Base-by-base conservation (phyloP, 768 basidiomycete genomes). In the Kwoniella dendrophila region DNA sequence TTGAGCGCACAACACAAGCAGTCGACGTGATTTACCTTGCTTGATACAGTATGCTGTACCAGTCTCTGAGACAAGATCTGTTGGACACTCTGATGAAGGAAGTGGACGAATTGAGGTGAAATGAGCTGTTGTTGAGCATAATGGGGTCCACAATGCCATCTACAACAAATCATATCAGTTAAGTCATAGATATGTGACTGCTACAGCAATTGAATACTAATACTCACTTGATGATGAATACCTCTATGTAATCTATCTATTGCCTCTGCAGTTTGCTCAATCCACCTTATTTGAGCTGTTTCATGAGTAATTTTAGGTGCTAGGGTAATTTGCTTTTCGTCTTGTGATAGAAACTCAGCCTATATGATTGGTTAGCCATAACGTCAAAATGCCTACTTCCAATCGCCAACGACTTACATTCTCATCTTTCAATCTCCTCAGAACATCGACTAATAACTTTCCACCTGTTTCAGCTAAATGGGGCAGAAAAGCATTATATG, bases 401-500 rank as follows among this genome's bases (percentile, higher is more conserved):
- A 33, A 56, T 47, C 43, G 30, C 27, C 7, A 36, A 3, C 20
- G 32, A 59, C 81, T 57, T 66, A 88, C 88, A 62, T 74, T 85
- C 49, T 85, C 87, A 1, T 74, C 69, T 20, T 85, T 77, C 80
- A 92, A 85, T 30, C 84, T 82, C 41, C 88, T 83, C 12, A 95
- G 78, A 16, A 88, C 84, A 2, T 85, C 80, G 2, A 92, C 89
- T 20, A 96, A 81, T 1, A 92, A 79, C 33, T 83, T 79, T 0
- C 90, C 92, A 0, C 91, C 92, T 30, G 80, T 78, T 1, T 75
- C 70, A 0, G 87, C 90, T 16, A 95, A 82, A 0, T 66, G 70
- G 20, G 86, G 83, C 2, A 89, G 81, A 60, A 94, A 75, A 0
- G 79, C 71, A 1, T 77, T 63, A 78, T 88, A 94, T 20, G 83